Percentiles rank a stretch among this genome's conserved stretches.
phyloP scores from a whole-genome alignment of 2,329 filamentous ascomycete genomes.

The Microcyclosporella mali region DNA sequence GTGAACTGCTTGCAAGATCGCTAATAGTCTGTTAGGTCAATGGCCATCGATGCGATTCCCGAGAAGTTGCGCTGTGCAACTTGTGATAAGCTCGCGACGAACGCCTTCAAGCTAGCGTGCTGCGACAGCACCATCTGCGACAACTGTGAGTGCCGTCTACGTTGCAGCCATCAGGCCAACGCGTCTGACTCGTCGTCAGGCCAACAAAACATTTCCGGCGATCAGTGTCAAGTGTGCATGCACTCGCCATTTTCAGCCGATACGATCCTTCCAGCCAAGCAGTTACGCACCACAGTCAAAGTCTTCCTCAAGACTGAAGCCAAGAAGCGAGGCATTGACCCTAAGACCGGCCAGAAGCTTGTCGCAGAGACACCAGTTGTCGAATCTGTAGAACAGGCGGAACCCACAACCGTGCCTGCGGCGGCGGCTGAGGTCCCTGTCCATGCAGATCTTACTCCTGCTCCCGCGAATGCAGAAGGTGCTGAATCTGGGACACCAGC shows the following conservation, averaged over 20 bases:
- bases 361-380: conserved; percentile 1
- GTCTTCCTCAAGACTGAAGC: conserved; percentile 86
- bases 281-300: conserved; percentile 83
- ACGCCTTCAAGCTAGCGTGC: conserved; percentile 85
- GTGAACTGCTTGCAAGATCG: too few relatives aligned
- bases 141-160: conserved; percentile 56
- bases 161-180: neutral
- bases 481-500: conserved; percentile 4
- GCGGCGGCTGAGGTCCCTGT: conserved; percentile 5
- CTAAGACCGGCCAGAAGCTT: conserved; percentile 16
- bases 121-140: conserved; percentile 95
- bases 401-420: conserved; percentile 5
- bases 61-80: conserved; percentile 92
- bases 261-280: conserved; percentile 83
- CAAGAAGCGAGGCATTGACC: conserved; percentile 48
- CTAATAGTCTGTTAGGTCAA: conserved; percentile 49
- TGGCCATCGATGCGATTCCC: conserved; percentile 80
- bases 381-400: conserved; percentile 3
- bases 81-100: conserved; percentile 84
- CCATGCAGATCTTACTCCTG: conserved; percentile 8
- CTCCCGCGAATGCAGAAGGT: conserved; percentile 5
- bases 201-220: conserved; percentile 56
- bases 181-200: conserved; percentile 43
- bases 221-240: conserved; percentile 77
- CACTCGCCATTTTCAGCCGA: conserved; percentile 81